phyloP scores from a whole-genome alignment of 441 rosid genomes.

The Metrosideros polymorpha region DNA sequence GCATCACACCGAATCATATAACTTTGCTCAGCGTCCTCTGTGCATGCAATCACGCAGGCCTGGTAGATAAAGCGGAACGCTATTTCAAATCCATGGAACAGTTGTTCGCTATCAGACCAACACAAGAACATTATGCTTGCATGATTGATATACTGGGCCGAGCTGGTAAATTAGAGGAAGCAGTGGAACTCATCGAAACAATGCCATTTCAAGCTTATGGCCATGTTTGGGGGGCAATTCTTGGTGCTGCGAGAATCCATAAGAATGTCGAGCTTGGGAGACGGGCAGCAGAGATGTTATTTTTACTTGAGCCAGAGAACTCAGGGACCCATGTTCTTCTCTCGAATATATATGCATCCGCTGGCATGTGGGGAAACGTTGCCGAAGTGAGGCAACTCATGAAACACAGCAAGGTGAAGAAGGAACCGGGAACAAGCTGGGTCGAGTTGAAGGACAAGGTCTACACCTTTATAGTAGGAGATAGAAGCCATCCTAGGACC shows the following conservation, averaged over 20 bases:
- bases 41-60: conserved; percentile 69
- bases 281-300: conserved; percentile 52
- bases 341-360: conserved; percentile 55
- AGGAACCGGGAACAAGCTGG: conserved; percentile 73
- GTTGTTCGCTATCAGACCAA: conserved; percentile 34
- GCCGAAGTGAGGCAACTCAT: conserved; percentile 44
- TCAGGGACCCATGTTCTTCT: conserved; percentile 56
- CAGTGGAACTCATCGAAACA: conserved; percentile 37
- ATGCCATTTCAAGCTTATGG: conserved; percentile 54
- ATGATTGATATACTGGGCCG: conserved; percentile 65
- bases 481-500: conserved; percentile 40
- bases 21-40: conserved; percentile 53
- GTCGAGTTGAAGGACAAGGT: conserved; percentile 52
- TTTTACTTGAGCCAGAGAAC: conserved; percentile 51
- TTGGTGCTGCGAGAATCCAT: conserved; percentile 63
- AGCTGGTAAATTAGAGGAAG: conserved; percentile 49
- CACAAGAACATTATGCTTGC: conserved; percentile 64
- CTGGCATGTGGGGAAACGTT: conserved; percentile 50
- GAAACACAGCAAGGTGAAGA: conserved; percentile 49
- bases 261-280: conserved; percentile 50
- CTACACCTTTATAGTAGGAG: conserved; percentile 59
- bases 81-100: conserved; percentile 43
- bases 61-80: conserved; percentile 41
- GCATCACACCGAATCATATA: conserved; percentile 47
- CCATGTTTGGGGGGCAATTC: conserved; percentile 61